phyloP scores from a whole-genome alignment of 768 basidiomycete species.

The Nidula microcarpa region DNA sequence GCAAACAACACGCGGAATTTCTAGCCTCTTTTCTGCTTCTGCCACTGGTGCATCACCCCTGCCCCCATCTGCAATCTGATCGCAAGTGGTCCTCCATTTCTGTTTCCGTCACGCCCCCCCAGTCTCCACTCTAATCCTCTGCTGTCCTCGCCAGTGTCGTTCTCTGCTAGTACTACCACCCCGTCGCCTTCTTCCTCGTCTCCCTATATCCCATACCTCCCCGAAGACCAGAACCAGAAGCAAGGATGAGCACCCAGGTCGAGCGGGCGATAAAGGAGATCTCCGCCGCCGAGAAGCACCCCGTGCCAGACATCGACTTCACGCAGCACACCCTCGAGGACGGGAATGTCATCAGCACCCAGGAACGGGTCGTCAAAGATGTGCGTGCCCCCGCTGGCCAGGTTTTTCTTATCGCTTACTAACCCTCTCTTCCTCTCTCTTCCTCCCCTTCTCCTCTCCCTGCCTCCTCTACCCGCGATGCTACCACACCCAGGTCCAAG shows the following conservation, averaged over 20 bases:
- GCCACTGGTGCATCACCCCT: no score
- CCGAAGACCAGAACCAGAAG: slow-evolving; percentile 10
- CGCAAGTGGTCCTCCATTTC: neutral
- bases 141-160: slow-evolving; percentile 2
- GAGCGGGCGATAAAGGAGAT: slow-evolving; percentile 70
- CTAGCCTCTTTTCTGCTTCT: no score
- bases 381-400: slow-evolving; percentile 38
- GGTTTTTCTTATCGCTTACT: neutral
- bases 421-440: no score
- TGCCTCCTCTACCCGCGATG: neutral
- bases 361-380: slow-evolving; percentile 95
- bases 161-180: neutral
- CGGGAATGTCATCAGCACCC: slow-evolving; percentile 86
- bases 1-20: no score
- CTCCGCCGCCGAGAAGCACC: slow-evolving; percentile 33
- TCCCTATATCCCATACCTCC: slow-evolving; percentile 6
- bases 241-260: slow-evolving; percentile 48
- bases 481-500: slow-evolving; percentile 72
- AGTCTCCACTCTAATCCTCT: slow-evolving; percentile 4
- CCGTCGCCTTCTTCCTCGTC: neutral
- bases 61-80: no score
- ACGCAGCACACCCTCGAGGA: slow-evolving; percentile 93
- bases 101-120: slow-evolving; percentile 16
- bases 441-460: neutral
- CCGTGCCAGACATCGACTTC: slow-evolving; percentile 74